Conservation (phyloP, 2,329 filamentous ascomycete species). For the Aspergillus costaricaensis region DNA sequence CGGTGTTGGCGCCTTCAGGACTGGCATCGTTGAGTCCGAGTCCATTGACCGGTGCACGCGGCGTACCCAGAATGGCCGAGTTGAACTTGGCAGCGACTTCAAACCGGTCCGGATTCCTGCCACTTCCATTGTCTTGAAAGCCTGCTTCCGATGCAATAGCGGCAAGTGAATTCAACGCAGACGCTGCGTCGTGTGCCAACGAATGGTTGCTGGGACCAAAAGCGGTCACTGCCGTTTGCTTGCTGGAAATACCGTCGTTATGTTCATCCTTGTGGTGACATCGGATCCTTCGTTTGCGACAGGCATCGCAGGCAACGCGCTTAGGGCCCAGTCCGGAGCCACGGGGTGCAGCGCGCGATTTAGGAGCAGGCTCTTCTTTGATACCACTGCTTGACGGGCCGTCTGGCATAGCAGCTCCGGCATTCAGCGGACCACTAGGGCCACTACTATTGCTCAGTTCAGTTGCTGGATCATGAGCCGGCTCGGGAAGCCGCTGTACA, state of each 20-base stretch:
- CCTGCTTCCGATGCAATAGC: slow-evolving; percentile 41
- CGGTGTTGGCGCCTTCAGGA: slow-evolving; percentile 41
- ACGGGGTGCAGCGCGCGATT: slow-evolving; percentile 52
- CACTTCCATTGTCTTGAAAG: slow-evolving; percentile 29
- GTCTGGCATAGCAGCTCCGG: slow-evolving; percentile 24
- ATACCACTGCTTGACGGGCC: slow-evolving; percentile 20
- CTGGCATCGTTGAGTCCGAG: slow-evolving; percentile 33
- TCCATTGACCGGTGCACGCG: slow-evolving; percentile 28
- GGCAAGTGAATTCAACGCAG: slow-evolving; percentile 42
- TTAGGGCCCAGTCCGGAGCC: slow-evolving; percentile 63
- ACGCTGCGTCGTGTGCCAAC: slow-evolving; percentile 42
- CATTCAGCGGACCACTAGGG: slow-evolving; percentile 28
- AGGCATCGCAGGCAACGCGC: slow-evolving; percentile 62
- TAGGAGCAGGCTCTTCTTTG: slow-evolving; percentile 35
- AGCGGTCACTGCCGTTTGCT: slow-evolving; percentile 32
- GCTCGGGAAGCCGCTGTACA: slow-evolving; percentile 38
- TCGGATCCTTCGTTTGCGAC: slow-evolving; percentile 62
- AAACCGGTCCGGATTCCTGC: slow-evolving; percentile 30
- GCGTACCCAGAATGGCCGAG: slow-evolving; percentile 29
- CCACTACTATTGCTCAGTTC: slow-evolving; percentile 18
- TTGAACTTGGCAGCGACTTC: slow-evolving; percentile 31
- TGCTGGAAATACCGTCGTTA: slow-evolving; percentile 29
- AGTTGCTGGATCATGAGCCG: slow-evolving; percentile 20
- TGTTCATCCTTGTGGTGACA: slow-evolving; percentile 65
- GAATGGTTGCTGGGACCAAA: slow-evolving; percentile 35